Conservation (phyloP, 1,284 basidiomycete species). For the Trichosporon sp. region DNA sequence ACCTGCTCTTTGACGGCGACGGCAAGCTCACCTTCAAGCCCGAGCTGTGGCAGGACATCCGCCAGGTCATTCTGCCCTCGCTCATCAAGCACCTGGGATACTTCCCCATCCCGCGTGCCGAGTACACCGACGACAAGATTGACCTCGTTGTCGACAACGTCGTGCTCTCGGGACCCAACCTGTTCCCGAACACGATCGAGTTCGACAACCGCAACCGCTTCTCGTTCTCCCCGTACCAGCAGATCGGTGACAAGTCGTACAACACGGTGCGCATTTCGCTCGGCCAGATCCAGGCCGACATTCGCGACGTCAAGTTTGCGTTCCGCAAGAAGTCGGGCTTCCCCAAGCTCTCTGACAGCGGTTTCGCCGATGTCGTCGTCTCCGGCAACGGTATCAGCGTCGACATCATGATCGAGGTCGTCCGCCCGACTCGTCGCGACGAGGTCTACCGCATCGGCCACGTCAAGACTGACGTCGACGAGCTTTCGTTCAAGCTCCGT, state of each 20-base stretch:
- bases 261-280: slow-evolving; percentile 74
- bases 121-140: slow-evolving; percentile 82
- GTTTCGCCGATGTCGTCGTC: slow-evolving; percentile 85
- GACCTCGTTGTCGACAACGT: slow-evolving; percentile 89
- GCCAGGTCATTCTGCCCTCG: slow-evolving; percentile 76
- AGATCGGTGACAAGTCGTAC: slow-evolving; percentile 61
- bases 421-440: slow-evolving; percentile 45
- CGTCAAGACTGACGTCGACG: slow-evolving; percentile 64
- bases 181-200: slow-evolving; percentile 67
- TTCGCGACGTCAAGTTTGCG: slow-evolving; percentile 88
- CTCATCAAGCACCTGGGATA: slow-evolving; percentile 78
- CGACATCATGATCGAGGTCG: slow-evolving; percentile 58
- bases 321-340: slow-evolving; percentile 60
- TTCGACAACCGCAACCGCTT: slow-evolving; percentile 81
- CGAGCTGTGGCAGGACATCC: slow-evolving; percentile 80
- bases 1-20: slow-evolving; percentile 72
- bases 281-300: slow-evolving; percentile 88
- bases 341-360: slow-evolving; percentile 76
- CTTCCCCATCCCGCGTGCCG: slow-evolving; percentile 86
- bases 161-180: slow-evolving; percentile 73
- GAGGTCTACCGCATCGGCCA: slow-evolving; percentile 45
- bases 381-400: slow-evolving; percentile 66
- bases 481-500: slow-evolving; percentile 85
- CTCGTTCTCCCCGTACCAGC: slow-evolving; percentile 75
- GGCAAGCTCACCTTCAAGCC: slow-evolving; percentile 89